Evolutionary conservation across 2,329 filamentous ascomycete species (phyloP), one percentile per base, ranked within the genome.

Genomic region (Calonectria honghensis): DNA sequence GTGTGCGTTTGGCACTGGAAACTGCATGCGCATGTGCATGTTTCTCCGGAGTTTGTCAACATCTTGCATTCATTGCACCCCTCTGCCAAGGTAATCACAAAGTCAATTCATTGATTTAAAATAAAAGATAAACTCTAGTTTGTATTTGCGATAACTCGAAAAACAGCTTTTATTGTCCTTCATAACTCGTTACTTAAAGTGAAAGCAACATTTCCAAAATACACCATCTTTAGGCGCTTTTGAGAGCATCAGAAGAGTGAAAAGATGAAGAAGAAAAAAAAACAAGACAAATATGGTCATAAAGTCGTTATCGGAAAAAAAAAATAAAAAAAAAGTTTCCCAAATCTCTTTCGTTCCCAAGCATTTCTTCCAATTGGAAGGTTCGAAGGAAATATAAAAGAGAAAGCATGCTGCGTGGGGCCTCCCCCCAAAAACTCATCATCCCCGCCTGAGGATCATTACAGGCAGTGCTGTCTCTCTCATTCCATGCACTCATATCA

Each of bases 121-220:
- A 37, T 45, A 6, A 39, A 64, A 54, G 16, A 37, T n/a, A n/a
- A 24, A 57, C 35, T 68, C 50, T 68, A 79, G 76, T 74, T 73
- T 81, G 72, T 81, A 72, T 72, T 70, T 72, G 54, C 76, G 57
- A 76, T 72, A 72, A 61, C 78, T 79, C 72, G 66, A 79, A 79
- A 78, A 81, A 80, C 77, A 80, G 79, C 81, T 85, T 85, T 85
- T 85, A 83, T 85, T 85, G 81, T 82, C 84, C 83, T 81, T 85
- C 83, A 81, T 85, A 83, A 85, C 70, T 85, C 84, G 84, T 85
- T 82, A 85, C 82, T 83, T 84, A 82, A 83, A 82, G 78, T 18
- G 37, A 45, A 45, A 45, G 41, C 80, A 83, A 81, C 81, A 81
- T 79, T 79, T 82, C 81, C 81, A 83, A 79, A 77, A 83, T 78